Base-by-base conservation (phyloP, 2,329 filamentous ascomycete species). In the Fusarium pininemorale region DNA sequence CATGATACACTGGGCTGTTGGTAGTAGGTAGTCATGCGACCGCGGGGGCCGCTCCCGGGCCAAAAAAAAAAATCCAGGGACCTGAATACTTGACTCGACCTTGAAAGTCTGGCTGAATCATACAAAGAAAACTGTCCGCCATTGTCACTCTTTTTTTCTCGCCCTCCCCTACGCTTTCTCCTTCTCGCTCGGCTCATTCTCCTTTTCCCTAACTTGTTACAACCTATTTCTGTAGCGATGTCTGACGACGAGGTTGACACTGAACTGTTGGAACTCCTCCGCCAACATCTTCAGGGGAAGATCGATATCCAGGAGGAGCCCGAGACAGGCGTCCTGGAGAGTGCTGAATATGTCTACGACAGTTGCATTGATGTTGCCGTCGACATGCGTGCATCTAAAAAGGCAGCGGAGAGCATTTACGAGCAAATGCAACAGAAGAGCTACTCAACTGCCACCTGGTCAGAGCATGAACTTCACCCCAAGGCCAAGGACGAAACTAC, bases 281-380 rank as follows among this genome's bases (percentile, higher is more conserved):
- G 95, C 60, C 91, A 96, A 81, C 94, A 95, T 72, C 87, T 97
- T 50, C 83, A 92, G 60, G 89, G 90, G 61, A 88, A 89, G 64
- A 84, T 86, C 26, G 82, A 85, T 32, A 79, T 90, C 60, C 82
- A 87, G 53, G 83, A 88, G 26, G 88, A 91, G 28, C 89, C 93
- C 26, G 93, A 96, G 77, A 97, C 94, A 11, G 93, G 92, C 57
- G 95, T 98, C 45, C 89, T 98, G 9, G 87, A 94, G 73, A 89
- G 91, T 71, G 95, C 95, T 50, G 91, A 97, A 82, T 94, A 92
- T 83, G 92, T 98, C 79, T 97, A 93, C 84, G 91, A 98, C 84
- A 96, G 98, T 83, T 90, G 94, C 72, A 95, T 98, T 80, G 96
- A 99, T 81, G 94, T 99, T 39, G 94, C 94, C 16, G 86, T 99